Evolutionary conservation across 257 asterid genomes (phyloP), one percentile per base, ranked within the genome.

Genomic region (Voacanga thouarsii): DNA sequence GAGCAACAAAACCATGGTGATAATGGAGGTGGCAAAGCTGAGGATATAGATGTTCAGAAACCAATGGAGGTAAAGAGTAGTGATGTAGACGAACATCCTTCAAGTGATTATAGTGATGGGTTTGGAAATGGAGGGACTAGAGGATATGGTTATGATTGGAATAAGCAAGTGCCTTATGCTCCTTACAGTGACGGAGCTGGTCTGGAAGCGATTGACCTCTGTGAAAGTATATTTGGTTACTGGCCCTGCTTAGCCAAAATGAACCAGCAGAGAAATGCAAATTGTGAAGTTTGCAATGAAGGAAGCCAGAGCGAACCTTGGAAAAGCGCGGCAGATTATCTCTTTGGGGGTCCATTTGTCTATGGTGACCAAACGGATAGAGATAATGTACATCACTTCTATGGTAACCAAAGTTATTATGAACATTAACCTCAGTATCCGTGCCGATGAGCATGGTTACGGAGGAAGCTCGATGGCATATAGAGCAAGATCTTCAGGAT

Each of bases 131-230:
- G 50, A 23, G 83, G 57, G 75, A 75, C 64, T 57, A 81, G 41
- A 26, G 86, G 65, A n/a, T 75, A 79, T 79, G 83, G 79, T 67
- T 61, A 66, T 79, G 89, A 66, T 45, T 80, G 59, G 77, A 84
- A 80, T 33, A 78, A 16, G 72, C 82, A 64, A 61, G 77, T 73
- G 67, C 30, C 77, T 55, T 83, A 82, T n/a, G 65, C 75, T 39
- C 84, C 91, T 5, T 86, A 90, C 77, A 97, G 99, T 5, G 85
- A 90, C 77, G 97, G 99, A 51, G 87, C 93, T 37, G 99, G 97
- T 56, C 88, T 91, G 90, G 99, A 94, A 87, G 68, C 90, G 15
- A 30, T 91, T 81, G 97, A 92, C 71, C 28, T 94, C 11, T 92
- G 99, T 84, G 99, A 91, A 1, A 79, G 87, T 65, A 26, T 94